Evolutionary conservation across 306 rosid species (phyloP).

Genomic region (Trifolium pratense): DNA sequence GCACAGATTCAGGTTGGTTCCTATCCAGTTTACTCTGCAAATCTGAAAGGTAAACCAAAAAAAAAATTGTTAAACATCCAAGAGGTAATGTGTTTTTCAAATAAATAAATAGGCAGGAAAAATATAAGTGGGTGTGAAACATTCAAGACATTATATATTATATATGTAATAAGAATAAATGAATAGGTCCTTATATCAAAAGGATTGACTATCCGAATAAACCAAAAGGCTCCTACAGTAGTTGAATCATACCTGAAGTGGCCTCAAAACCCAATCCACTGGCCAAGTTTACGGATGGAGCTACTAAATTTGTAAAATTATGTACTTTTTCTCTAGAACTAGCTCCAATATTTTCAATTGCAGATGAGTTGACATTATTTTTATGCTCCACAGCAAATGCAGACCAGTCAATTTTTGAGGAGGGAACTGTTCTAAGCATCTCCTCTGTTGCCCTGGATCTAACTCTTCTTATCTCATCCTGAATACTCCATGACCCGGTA

Average conservation of each 20-base stretch:
- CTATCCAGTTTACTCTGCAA: slow-evolving; percentile 51
- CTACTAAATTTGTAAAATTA: slow-evolving; percentile 37
- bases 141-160: slow-evolving; percentile 35
- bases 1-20: slow-evolving; percentile 52
- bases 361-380: slow-evolving; percentile 47
- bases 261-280: slow-evolving; percentile 41
- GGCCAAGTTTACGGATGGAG: slow-evolving; percentile 50
- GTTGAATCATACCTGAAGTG: slow-evolving; percentile 53
- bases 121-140: slow-evolving; percentile 40
- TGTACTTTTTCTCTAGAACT: slow-evolving; percentile 46
- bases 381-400: slow-evolving; percentile 52
- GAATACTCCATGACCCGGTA: slow-evolving; percentile 92
- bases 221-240: slow-evolving; percentile 29
- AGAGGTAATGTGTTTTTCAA: slow-evolving; percentile 26
- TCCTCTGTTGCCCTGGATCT: slow-evolving; percentile 94
- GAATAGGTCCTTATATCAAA: slow-evolving; percentile 26
- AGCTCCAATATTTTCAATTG: slow-evolving; percentile 50
- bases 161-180: slow-evolving; percentile 17
- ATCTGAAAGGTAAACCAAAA: slow-evolving; percentile 52
- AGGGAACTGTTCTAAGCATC: slow-evolving; percentile 78
- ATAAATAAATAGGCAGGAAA: not conserved
- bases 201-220: slow-evolving; percentile 33
- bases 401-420: slow-evolving; percentile 76
- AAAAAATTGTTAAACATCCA: slow-evolving; percentile 37
- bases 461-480: slow-evolving; percentile 92